Evolutionary conservation across 108 stramenopile genomes (phyloP).

Genomic region (Pseudonitzschia pungens): DNA sequence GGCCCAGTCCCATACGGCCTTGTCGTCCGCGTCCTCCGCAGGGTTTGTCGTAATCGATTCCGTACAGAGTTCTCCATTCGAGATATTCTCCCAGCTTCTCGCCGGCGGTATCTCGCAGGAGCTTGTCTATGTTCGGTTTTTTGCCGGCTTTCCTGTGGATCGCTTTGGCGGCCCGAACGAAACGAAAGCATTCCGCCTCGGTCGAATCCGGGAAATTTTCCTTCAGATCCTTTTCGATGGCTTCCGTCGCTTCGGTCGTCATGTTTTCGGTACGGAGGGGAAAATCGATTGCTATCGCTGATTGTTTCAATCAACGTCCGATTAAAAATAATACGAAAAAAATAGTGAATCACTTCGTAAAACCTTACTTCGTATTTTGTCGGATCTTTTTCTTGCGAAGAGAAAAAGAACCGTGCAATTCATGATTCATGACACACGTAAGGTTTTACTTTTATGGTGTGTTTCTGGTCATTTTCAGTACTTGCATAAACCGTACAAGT

Average conservation of each 20-base stretch:
- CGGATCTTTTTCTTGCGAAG: no score
- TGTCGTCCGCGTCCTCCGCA: slow-evolving; percentile 11
- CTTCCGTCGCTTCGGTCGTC: background rate
- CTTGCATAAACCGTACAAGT: no score
- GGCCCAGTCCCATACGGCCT: slow-evolving; percentile 23
- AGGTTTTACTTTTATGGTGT: no score
- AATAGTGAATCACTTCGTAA: no score
- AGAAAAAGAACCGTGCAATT: no score
- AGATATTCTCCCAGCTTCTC: slow-evolving; percentile 28
- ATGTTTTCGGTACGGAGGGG: no score
- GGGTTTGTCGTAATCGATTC: slow-evolving; percentile 22
- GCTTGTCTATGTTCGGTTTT: background rate
- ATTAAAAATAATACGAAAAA: no score
- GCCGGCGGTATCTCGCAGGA: slow-evolving; percentile 1
- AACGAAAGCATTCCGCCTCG: slow-evolving; percentile 30
- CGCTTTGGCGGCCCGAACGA: slow-evolving; percentile 16
- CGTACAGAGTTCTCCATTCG: slow-evolving; percentile 34
- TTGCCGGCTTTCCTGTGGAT: slow-evolving; percentile 1
- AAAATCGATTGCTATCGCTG: no score
- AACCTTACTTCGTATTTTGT: no score
- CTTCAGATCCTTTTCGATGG: slow-evolving; percentile 9
- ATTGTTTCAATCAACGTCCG: no score
- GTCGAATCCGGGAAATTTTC: slow-evolving; percentile 34
- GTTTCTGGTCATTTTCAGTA: no score
- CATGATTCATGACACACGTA: no score